Conservation (phyloP, 1,284 basidiomycete genomes). For the Puccinia sorghi region DNA sequence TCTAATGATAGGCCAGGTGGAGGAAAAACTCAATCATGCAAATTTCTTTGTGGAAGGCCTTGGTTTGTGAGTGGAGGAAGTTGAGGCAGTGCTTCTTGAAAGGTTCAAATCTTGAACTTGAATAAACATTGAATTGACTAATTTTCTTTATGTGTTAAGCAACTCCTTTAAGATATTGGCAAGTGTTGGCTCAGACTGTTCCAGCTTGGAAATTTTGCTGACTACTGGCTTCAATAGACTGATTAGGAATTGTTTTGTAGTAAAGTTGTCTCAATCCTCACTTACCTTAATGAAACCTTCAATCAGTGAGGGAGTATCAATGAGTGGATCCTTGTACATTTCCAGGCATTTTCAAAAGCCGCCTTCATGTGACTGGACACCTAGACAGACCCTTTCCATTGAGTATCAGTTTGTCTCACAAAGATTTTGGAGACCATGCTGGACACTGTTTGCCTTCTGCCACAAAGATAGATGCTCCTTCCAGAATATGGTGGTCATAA, state of each 20-base stretch:
- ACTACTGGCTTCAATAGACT: neutral
- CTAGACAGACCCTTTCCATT: neutral
- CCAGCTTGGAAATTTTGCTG: neutral
- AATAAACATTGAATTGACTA: neutral
- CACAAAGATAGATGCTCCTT: neutral
- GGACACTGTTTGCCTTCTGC: neutral
- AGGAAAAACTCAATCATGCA: neutral
- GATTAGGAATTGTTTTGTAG: neutral
- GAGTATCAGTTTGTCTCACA: slow-evolving; percentile 8
- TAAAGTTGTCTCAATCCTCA: no score
- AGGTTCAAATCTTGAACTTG: neutral
- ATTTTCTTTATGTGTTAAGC: neutral
- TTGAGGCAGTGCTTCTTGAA: neutral
- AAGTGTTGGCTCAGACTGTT: neutral
- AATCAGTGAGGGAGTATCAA: slow-evolving; percentile 4
- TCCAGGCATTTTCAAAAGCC: slow-evolving; percentile 8
- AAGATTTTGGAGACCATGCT: neutral
- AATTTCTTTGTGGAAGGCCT: neutral
- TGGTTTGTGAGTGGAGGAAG: neutral
- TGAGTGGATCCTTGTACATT: neutral
- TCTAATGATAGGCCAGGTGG: neutral
- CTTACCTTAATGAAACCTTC: no score
- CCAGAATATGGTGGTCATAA: slow-evolving; percentile 3
- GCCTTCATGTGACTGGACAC: neutral
- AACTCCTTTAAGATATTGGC: neutral